Conservation (phyloP, 1,284 basidiomycete species). For the Ceratobasidium sp. region DNA sequence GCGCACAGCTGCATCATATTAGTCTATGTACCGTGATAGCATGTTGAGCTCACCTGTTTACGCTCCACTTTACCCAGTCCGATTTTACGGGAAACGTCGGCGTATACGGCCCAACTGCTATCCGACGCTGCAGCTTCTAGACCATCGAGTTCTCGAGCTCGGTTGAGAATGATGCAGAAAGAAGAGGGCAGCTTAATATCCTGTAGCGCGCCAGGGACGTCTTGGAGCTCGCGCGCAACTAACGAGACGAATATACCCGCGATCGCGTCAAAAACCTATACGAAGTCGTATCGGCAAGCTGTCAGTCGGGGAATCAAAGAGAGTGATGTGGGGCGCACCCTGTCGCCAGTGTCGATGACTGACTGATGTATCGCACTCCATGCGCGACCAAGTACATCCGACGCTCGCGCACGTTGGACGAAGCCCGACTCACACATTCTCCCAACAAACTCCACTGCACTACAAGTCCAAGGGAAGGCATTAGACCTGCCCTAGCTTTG, state of each 20-base stretch:
- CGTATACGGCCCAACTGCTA: slow-evolving; percentile 39
- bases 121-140: slow-evolving; percentile 44
- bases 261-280: slow-evolving; percentile 72
- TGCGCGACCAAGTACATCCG: slow-evolving; percentile 74
- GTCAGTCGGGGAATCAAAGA: not conserved
- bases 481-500: no score
- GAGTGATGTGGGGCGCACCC: slow-evolving; percentile 4
- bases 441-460: slow-evolving; percentile 78
- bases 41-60: slow-evolving; percentile 36
- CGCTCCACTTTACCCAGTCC: slow-evolving; percentile 49
- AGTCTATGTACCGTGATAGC: slow-evolving; percentile 1
- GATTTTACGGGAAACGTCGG: slow-evolving; percentile 36
- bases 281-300: not conserved
- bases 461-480: slow-evolving; percentile 53
- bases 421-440: slow-evolving; percentile 82
- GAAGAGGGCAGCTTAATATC: slow-evolving; percentile 24
- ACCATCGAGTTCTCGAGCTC: slow-evolving; percentile 30
- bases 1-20: slow-evolving; percentile 59
- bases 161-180: slow-evolving; percentile 35
- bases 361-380: slow-evolving; percentile 74
- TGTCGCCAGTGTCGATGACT: slow-evolving; percentile 57
- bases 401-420: slow-evolving; percentile 76
- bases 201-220: slow-evolving; percentile 61
- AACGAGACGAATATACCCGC: slow-evolving; percentile 71
- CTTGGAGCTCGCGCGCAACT: slow-evolving; percentile 68